These are phyloP conservation scores for Talaromyces sp. DNA, from an alignment of 2,329 filamentous ascomycete species.

Conservation along the genomic window DNA sequence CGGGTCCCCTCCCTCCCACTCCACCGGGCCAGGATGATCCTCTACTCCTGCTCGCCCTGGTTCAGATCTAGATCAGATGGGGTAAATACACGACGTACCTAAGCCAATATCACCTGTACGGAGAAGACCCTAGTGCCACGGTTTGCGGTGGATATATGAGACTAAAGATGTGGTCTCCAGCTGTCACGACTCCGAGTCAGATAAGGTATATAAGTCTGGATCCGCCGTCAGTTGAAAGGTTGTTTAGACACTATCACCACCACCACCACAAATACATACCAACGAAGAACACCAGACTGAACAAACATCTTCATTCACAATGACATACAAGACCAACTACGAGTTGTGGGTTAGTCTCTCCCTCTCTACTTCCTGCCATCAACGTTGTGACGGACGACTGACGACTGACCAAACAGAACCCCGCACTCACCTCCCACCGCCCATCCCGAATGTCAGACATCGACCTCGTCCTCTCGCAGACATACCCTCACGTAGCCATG, in stretches of 20 bases:
- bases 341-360: slow-evolving; percentile 35
- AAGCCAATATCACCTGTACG: neutral
- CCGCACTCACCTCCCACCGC: slow-evolving; percentile 30
- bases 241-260: neutral
- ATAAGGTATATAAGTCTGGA: neutral
- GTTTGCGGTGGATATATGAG: neutral
- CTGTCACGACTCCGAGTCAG: neutral
- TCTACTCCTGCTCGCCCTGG: neutral
- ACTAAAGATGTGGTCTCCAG: neutral
- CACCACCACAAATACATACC: neutral
- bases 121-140: neutral
- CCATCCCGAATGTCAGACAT: slow-evolving; percentile 28
- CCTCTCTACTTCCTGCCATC: neutral
- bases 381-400: slow-evolving; percentile 9
- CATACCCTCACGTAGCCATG: slow-evolving; percentile 38
- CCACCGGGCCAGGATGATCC: neutral
- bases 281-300: neutral
- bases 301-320: slow-evolving; percentile 21
- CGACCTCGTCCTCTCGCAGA: slow-evolving; percentile 22
- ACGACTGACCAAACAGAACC: no score
- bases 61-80: slow-evolving; percentile 6
- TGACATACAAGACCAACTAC: slow-evolving; percentile 40
- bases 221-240: neutral
- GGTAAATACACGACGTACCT: neutral
- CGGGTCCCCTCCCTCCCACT: neutral